Evolutionary conservation across 805 yeast genomes (phyloP), one percentile per base, ranked within the genome.

Genomic region (Candida boidinii): DNA sequence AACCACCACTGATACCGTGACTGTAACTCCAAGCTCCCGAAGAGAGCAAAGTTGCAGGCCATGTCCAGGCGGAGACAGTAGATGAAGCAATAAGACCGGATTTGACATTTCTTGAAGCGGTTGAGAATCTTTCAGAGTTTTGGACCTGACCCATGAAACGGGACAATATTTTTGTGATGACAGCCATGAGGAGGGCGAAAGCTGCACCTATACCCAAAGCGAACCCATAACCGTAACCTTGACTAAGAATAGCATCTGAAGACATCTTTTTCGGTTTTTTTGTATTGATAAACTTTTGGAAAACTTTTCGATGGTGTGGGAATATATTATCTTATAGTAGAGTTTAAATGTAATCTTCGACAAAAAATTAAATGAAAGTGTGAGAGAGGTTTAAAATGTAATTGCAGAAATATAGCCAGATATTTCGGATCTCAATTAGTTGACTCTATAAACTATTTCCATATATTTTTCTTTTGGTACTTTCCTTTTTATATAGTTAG

Each of bases 41-140:
- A 8, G 56, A 45, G 27, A 58, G 50, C 28, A 58, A 49, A 19
- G 62, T 66, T 28, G 64, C 62, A 6, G 67, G 63, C 68, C 70
- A 66, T 17, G 67, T 62, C 73, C 74, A 69, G 1, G 69, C 58
- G 9, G 64, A 55, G 9, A 66, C 68, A 4, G 61, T 62, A 10
- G 68, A 62, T 1, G 68, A 58, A 4, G 66, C 56, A 17, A 65
- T 62, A 12, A 68, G 44, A 13, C 73, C 73, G 7, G 60, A 42
- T 17, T 49, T 53, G 19, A 68, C 66, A 9, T 56, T 43, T 42
- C 74, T 53, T 3, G 58, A 51, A 14, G 68, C 68, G 0, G 66
- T 57, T 13, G 59, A 46, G 34, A 60, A 58, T 26, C 59, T 59
- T 41, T 68, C 73, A 3, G 67, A 58, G 27, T 60, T 52, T 39